Evolutionary conservation across 164 flowering plant species (phyloP).

Genomic region (Pachysandra terminalis): DNA sequence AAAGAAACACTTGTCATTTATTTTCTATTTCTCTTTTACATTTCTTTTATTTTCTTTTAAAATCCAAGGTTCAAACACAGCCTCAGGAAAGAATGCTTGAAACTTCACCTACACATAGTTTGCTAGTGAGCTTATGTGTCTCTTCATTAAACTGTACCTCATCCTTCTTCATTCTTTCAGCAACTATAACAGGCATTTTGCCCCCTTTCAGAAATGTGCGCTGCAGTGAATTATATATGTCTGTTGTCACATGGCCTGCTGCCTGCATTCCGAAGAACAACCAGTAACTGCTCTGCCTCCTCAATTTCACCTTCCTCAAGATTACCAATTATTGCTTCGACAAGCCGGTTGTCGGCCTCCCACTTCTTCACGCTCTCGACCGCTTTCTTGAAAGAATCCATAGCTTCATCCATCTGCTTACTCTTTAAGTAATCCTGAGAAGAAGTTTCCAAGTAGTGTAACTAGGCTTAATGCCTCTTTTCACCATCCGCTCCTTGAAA

Average conservation of each 20-base stretch:
- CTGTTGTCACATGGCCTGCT: slow-evolving; percentile 62
- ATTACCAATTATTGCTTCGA: too few relatives aligned
- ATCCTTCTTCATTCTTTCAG: slow-evolving; percentile 82
- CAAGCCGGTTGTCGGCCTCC: slow-evolving; percentile 46
- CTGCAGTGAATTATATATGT: slow-evolving; percentile 62
- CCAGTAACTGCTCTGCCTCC: slow-evolving; percentile 58
- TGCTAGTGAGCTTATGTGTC: slow-evolving; percentile 67
- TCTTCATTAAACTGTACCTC: slow-evolving; percentile 59
- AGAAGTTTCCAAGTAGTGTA: slow-evolving; percentile 87
- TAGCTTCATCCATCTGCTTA: slow-evolving; percentile 40
- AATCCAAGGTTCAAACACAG: too few relatives aligned
- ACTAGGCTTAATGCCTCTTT: slow-evolving; percentile 45
- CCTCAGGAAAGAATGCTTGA: too few relatives aligned
- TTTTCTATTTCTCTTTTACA: too few relatives aligned
- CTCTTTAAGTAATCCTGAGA: slow-evolving; percentile 58
- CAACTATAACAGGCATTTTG: slow-evolving; percentile 74
- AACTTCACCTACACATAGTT: slow-evolving; percentile 57
- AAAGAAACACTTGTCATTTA: too few relatives aligned
- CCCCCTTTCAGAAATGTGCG: slow-evolving; percentile 74
- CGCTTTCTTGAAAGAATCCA: slow-evolving; percentile 64
- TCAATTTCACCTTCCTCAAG: slow-evolving; percentile 48
- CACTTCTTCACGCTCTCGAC: slow-evolving; percentile 61
- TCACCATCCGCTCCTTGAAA: slow-evolving; percentile 42
- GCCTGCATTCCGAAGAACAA: too few relatives aligned
- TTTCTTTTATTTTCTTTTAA: too few relatives aligned